Evolutionary conservation across 2,329 filamentous ascomycete species (phyloP), one percentile per base, ranked within the genome.

Genomic region (Colletotrichum theobromicola): DNA sequence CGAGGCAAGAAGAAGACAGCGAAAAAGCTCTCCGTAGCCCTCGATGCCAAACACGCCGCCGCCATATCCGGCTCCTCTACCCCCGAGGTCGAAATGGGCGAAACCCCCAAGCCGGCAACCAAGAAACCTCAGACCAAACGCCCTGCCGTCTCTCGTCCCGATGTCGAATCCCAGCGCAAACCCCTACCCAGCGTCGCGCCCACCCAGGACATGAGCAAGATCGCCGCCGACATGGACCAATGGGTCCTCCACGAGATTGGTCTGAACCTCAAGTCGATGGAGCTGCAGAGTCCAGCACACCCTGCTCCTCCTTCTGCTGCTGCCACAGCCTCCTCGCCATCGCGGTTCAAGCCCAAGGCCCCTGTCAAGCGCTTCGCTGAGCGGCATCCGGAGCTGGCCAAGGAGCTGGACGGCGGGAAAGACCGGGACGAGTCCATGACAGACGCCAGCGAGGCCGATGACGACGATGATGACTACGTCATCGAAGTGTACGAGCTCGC

Each of bases 401-500:
- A 77, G 46, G 70, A 76, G 42, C 68, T 76, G 24, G 77, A 76
- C 53, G 58, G 61, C 37, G 77, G 71, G 9, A 82, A 83, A 21
- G 42, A 50, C 42, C 78, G 76, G 16, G 85, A 84, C 42, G 80
- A 81, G 64, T 80, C 80, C 32, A 83, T 84, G 78, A 84, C 82
- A 26, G 83, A 87, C n/a, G 80, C 80, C 18, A 86, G 82, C 70
- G 84, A 85, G 30, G 85, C 84, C 21, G 88, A 89, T 2, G 76
- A 82, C 18, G 76, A 77, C 72, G 89, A 90, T 21, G 86, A 87
- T 5, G 90, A 93, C 67, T 93, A 92, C 83, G 85, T 93, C 32
- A 88, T 92, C 57, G 91, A 93, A 74, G 92, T 91, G 53, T 93
- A 93, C 78, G 86, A 92, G 67, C 90, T 91, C 42, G 87, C 93